Percentiles rank a stretch among this genome's conserved stretches.
Evolutionary conservation across 139 green algal genomes (phyloP).

Genomic region (Micractinium conductrix): DNA sequence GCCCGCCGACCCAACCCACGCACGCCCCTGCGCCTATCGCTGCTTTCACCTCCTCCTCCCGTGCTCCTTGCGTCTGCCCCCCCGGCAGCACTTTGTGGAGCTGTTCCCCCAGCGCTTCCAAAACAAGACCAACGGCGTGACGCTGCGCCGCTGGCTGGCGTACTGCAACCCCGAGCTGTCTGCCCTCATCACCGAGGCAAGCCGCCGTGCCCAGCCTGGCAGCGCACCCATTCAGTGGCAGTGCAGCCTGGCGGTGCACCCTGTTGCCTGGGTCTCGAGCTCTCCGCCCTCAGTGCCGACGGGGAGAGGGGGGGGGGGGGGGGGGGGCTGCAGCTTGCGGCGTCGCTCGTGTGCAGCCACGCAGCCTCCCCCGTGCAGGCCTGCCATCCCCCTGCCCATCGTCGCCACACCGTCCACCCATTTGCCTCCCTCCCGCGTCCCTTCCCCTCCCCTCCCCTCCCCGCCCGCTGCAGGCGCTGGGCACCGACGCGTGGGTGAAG

Average conservation of each 20-base stretch:
- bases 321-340: neutral
- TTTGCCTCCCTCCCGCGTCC: neutral
- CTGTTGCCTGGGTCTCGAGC: no score
- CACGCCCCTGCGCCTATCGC: no score
- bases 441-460: neutral
- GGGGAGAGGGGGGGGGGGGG: no score
- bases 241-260: no score
- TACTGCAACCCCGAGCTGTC: slow-evolving; percentile 85
- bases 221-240: no score
- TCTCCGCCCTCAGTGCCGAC: no score
- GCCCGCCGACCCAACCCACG: no score
- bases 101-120: slow-evolving; percentile 92
- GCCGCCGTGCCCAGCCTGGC: neutral
- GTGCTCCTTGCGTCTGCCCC: no score
- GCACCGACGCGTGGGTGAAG: slow-evolving; percentile 75
- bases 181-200: slow-evolving; percentile 67
- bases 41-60: no score
- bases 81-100: slow-evolving; percentile 82
- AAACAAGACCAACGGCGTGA: slow-evolving; percentile 99
- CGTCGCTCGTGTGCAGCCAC: neutral
- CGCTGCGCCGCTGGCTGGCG: slow-evolving; percentile 91
- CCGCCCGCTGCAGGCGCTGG: slow-evolving; percentile 50
- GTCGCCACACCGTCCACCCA: no score
- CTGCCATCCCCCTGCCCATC: no score
- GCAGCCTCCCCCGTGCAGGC: no score